These are phyloP conservation scores for Xylariaceae sp. DNA, from an alignment of 2,329 filamentous ascomycete genomes.

Conservation along the genomic window DNA sequence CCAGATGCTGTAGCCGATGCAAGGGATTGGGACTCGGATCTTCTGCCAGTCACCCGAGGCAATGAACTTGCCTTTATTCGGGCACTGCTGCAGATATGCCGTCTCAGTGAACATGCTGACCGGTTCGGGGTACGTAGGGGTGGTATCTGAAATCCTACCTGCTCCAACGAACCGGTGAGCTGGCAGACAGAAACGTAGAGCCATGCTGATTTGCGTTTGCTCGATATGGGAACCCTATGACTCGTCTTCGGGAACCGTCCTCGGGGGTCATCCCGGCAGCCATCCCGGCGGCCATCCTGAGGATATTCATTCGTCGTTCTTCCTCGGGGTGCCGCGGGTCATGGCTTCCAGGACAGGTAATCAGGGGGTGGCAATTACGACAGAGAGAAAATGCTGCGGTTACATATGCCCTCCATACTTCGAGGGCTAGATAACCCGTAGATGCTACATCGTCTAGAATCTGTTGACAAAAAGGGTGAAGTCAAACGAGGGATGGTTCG, in stretches of 20 bases:
- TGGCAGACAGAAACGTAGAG: not conserved
- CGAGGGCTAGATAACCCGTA: not conserved
- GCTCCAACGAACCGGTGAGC: not conserved
- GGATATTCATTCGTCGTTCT: not conserved
- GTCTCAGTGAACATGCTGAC: not conserved
- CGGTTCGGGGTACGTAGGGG: not conserved
- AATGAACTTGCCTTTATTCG: not conserved
- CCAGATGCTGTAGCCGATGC: not conserved
- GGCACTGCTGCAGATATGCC: not conserved
- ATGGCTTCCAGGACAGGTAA: not conserved
- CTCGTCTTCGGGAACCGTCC: not conserved
- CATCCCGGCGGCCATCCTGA: no score
- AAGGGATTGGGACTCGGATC: slow-evolving; percentile 3
- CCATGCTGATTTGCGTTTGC: not conserved
- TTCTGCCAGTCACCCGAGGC: not conserved
- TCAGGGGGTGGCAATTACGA: not conserved
- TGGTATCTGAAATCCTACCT: not conserved
- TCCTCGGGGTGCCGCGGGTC: not conserved
- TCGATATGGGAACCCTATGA: not conserved
- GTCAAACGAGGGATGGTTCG: not conserved
- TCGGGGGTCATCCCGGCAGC: not conserved
- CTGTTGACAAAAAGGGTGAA: not conserved
- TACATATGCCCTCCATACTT: not conserved
- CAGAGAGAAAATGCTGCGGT: not conserved
- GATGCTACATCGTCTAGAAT: not conserved